phyloP scores from a whole-genome alignment of 306 rosid genomes.

The Spatholobus suberectus region DNA sequence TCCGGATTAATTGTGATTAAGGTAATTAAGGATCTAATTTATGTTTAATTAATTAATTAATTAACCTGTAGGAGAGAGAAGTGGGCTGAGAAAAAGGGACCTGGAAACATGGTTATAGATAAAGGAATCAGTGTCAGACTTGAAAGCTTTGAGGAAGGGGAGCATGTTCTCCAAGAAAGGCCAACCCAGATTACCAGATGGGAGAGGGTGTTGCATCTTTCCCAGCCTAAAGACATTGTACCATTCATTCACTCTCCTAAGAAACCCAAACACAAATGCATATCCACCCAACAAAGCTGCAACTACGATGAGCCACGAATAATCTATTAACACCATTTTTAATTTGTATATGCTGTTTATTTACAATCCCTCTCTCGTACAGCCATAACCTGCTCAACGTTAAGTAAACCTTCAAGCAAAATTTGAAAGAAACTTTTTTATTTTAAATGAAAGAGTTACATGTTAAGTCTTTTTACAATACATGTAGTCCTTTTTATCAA shows the following conservation, averaged over 20 bases:
- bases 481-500: too few species aligned
- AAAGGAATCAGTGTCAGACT: constrained; percentile 55
- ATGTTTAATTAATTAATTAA: constrained; percentile 37
- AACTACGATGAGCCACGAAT: constrained; percentile 18
- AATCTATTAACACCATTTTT: constrained; percentile 39
- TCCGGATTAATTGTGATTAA: too few species aligned
- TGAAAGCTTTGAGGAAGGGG: constrained; percentile 48
- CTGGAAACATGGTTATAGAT: constrained; percentile 44
- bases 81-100: not conserved
- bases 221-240: constrained; percentile 44
- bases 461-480: too few species aligned
- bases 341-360: not conserved
- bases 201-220: constrained; percentile 38
- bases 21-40: too few species aligned
- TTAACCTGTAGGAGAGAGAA: too few species aligned
- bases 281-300: constrained; percentile 47
- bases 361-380: not conserved
- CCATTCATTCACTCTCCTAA: constrained; percentile 63
- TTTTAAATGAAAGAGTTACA: too few species aligned
- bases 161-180: constrained; percentile 52
- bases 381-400: too few species aligned
- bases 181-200: constrained; percentile 57
- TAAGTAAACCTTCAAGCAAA: too few species aligned
- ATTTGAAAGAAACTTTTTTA: too few species aligned
- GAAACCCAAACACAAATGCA: constrained; percentile 49